Conservation (phyloP, 192 early-diverging fungal genomes). For the Backusella parvicylindrica region DNA sequence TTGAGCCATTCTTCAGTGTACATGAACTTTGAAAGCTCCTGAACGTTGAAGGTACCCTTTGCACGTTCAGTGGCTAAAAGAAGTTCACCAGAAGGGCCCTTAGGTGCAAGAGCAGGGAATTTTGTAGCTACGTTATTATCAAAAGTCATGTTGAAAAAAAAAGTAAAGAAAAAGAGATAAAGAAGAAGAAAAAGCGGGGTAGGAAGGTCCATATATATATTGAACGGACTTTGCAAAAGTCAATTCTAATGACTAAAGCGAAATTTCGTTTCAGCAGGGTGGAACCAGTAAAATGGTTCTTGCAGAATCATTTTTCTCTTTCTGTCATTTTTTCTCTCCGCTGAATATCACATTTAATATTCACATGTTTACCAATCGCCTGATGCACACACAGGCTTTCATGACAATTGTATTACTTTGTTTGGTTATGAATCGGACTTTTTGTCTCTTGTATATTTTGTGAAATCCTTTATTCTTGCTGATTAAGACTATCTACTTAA, state of each 20-base stretch:
- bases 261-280: background rate
- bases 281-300: background rate
- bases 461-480: background rate
- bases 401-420: background rate
- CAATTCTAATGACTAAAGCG: conserved; percentile 5
- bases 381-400: background rate
- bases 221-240: background rate
- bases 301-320: background rate
- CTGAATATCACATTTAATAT: conserved; percentile 6
- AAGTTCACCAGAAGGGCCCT: conserved; percentile 45
- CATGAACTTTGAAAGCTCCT: conserved; percentile 65
- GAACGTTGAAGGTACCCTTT: conserved; percentile 59
- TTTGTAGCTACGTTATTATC: conserved; percentile 29
- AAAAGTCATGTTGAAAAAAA: background rate
- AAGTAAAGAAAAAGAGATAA: background rate
- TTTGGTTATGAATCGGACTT: background rate
- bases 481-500: background rate
- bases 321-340: background rate
- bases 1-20: conserved; percentile 62
- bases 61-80: conserved; percentile 64
- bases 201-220: background rate
- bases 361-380: background rate
- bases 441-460: background rate
- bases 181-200: background rate
- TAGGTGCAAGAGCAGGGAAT: conserved; percentile 45